Evolutionary conservation across 176 grass and related monocot species (phyloP), one percentile per base, ranked within the genome.

Genomic region (Carex myosuroides): DNA sequence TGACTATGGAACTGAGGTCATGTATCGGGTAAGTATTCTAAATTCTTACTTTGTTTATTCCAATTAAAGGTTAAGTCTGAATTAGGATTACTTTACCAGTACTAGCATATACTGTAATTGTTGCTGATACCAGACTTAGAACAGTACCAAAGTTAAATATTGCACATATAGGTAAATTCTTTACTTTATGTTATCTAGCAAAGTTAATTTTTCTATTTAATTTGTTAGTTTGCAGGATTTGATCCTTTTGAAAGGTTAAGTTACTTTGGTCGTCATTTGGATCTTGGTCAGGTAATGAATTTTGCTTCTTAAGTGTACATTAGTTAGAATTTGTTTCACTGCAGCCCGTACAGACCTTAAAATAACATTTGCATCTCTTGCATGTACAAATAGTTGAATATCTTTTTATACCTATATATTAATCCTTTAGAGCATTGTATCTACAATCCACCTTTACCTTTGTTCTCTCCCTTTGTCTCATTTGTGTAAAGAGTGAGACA

Each of bases 161-260:
- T 32, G 21, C 10, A 44, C 39, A 6, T 46, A 11, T 35, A 21
- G 7, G 39, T 41, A 71, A n/a, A 46, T 11, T 71, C 8, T 4
- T 71, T 8, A 48, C 17, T 41, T 42, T 69, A 37, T 68, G 14
- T 69, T 39, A 55, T 77, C 50, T 77, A 24, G 62, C 74, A 14
- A 71, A 24, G 13, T 75, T 90, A 32, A 87, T n/a, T 2, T 77
- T 79, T 62, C 32, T 18, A 77, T 71, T 87, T 74, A 44, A 63
- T 57, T 84, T 87, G 64, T 76, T 75, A 99, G 96, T 99, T 99
- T 88, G 91, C 93, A 62, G 96, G 91, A n/a, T 99, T 99, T 87
- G 93, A 95, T 90, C 96, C 96, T 70, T 99, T 99, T 87, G 96
- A 99, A 92, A 89, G 96, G 73, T 99, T 93, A 33, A 85, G 88